These are phyloP conservation scores for Ustilago lituana DNA, from an alignment of 1,284 basidiomycete species.

Conservation along the genomic window DNA sequence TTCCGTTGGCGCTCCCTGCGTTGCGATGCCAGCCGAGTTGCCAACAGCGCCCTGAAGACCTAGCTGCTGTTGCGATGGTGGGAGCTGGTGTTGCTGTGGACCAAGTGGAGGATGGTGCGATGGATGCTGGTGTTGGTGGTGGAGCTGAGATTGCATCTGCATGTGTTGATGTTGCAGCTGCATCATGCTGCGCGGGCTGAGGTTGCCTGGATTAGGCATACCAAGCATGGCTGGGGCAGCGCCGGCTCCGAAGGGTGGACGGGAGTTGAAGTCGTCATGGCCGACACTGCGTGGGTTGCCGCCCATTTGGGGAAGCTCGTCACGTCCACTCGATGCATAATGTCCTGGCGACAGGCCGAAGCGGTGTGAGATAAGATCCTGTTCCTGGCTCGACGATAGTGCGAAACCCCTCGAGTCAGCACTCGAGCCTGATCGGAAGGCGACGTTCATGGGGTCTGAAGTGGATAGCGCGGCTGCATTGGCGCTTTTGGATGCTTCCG, in stretches of 20 bases:
- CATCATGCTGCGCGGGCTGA: slow-evolving; percentile 59
- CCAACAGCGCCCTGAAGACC: slow-evolving; percentile 26
- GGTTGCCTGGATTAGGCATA: slow-evolving; percentile 41
- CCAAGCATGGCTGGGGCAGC: slow-evolving; percentile 26
- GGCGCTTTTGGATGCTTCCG: slow-evolving; percentile 28
- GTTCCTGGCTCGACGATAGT: slow-evolving; percentile 31
- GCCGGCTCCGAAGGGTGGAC: slow-evolving; percentile 20
- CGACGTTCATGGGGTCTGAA: slow-evolving; percentile 45
- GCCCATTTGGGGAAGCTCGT: slow-evolving; percentile 29
- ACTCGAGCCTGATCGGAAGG: slow-evolving; percentile 27
- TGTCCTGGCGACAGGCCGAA: slow-evolving; percentile 42
- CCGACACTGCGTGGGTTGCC: slow-evolving; percentile 30
- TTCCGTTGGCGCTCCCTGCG: slow-evolving; percentile 69
- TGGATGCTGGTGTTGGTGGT: slow-evolving; percentile 26
- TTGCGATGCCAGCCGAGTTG: slow-evolving; percentile 15
- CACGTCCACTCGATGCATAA: slow-evolving; percentile 18
- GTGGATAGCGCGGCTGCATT: slow-evolving; percentile 38
- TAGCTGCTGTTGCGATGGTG: slow-evolving; percentile 28
- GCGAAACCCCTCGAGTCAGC: slow-evolving; percentile 28
- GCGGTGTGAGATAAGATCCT: slow-evolving; percentile 33
- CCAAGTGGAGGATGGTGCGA: slow-evolving; percentile 16
- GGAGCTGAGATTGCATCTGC: slow-evolving; percentile 52
- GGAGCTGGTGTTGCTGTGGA: slow-evolving; percentile 18
- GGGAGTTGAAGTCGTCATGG: slow-evolving; percentile 32
- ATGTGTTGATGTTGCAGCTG: slow-evolving; percentile 58